phyloP scores from a whole-genome alignment of 2,329 filamentous ascomycete genomes.

The Epichloe glyceriae region DNA sequence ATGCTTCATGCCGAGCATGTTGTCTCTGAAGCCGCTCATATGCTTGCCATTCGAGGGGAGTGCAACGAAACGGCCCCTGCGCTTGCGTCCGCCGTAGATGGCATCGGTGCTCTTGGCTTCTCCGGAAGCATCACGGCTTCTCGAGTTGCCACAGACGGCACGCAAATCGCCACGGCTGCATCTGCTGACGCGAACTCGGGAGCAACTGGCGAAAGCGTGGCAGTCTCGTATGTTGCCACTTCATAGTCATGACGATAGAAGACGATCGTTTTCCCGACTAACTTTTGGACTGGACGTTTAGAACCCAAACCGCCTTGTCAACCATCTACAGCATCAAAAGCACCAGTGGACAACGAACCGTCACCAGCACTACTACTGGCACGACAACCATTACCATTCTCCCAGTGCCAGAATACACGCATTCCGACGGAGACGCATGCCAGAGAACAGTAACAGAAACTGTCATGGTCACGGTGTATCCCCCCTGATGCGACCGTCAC shows the following conservation, averaged over 20 bases:
- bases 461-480: slow-evolving; percentile 6
- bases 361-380: slow-evolving; percentile 11
- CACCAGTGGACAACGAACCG: background rate
- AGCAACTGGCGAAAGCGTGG: slow-evolving; percentile 14
- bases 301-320: slow-evolving; percentile 20
- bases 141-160: background rate
- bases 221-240: slow-evolving; percentile 20
- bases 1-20: slow-evolving; percentile 10
- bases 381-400: slow-evolving; percentile 12
- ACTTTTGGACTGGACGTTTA: slow-evolving; percentile 7
- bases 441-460: slow-evolving; percentile 4
- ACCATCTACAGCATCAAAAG: slow-evolving; percentile 19
- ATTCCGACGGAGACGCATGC: slow-evolving; percentile 11
- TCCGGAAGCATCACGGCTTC: slow-evolving; percentile 9
- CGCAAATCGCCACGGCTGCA: slow-evolving; percentile 1
- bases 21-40: slow-evolving; percentile 10
- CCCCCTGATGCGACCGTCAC: slow-evolving; percentile 15
- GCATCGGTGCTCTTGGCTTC: slow-evolving; percentile 6
- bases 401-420: slow-evolving; percentile 13
- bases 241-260: too few relatives aligned
- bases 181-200: background rate
- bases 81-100: slow-evolving; percentile 6
- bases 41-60: slow-evolving; percentile 12
- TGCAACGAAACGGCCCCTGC: slow-evolving; percentile 8
- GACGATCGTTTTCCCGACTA: background rate